Base-by-base conservation (phyloP, 495 filamentous ascomycete genomes). In the Letharia lupina region DNA sequence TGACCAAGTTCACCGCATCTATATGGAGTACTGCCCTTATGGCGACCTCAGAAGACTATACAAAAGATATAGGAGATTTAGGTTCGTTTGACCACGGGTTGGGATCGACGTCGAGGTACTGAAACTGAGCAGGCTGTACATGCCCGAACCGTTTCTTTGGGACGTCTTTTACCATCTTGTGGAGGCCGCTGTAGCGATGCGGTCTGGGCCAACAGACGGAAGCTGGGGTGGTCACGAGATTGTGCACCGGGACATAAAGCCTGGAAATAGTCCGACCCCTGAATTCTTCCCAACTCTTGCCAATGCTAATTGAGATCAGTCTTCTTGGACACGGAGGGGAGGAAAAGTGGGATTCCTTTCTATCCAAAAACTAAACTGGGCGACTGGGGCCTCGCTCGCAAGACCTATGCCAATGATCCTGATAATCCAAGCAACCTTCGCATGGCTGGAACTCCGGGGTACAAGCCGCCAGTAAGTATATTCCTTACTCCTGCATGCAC, bases 181-280 rank as follows among this genome's bases (percentile, higher is more conserved):
- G 23, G 23, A 60, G 45, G 65, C 68, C 35, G 61, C 48, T 47
- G 39, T 20, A 31, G 65, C 65, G 1, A 59, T 69, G 61, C 35
- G 44, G 28, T 39, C 56, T 23, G 61, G 60, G 3, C 68, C 68
- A 16, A n/a, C 31, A 3, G 11, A 66, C 11, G 56, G 40, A 31
- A 10, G n/a, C 15, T 20, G 44, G n/a, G 40, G 35, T 15, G n/a
- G n/a, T 23, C 50, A 44, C 3, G 61, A 69, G 52, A 64, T 64
- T 15, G 65, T 67, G 13, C 68, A 69, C 33, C 50, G 60, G 41
- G 65, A 69, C 48, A 60, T 69, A n/a, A 69, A 67, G 45, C 68
- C 68, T 31, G 33, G 42, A n/a, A 69, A 69, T 35, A 54, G 68
- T 67, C 5, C 35, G 68, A 67, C 11, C 10, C 40, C n/a, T n/a